Base-by-base conservation (phyloP, 2,329 filamentous ascomycete genomes). In the Aspergillus ibericus region DNA sequence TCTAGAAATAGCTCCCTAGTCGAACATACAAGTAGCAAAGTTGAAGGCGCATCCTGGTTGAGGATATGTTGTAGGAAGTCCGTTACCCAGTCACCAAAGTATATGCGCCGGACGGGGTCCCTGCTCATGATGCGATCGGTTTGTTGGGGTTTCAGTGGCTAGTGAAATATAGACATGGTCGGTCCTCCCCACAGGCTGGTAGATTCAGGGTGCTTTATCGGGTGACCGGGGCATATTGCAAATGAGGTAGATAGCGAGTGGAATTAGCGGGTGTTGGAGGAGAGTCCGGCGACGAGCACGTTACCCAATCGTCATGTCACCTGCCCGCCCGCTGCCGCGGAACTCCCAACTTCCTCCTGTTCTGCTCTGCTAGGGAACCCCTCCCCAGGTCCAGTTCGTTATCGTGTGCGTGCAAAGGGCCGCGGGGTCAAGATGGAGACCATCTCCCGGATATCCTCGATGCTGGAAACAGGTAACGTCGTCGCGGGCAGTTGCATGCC, bases 361-460 rank as follows among this genome's bases (percentile, higher is more conserved):
- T 51, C 49, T 20, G 32, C 46, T 50, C 49, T 58, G 47, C 46
- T 22, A 56, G 27, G 40, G 35, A 38, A 35, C 18, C 29, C 56
- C 50, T 36, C 38, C 40, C 29, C 52, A 51, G 57, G 48, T 16
- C 47, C 18, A 25, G 16, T 53, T 55, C 20, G 42, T 53, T 36
- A 27, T 42, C 32, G 53, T 32, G 27, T 35, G 44, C 56, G 48
- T 46, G 16, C 35, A 29, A 54, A 60, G 67, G 67, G 62, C 35
- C 55, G 64, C 54, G 55, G 65, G 63, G 53, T 27, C 53, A 69
- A 66, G 58, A 99, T 99, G 95, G 95, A 99, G 85, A 96, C 93
- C 20, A 92, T 98, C 73, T 92, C 93, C 64, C 86, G 91, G 71
- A 96, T 99, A 77, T 96, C 93, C 68, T 91, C 87, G 75, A 86